Evolutionary conservation across 2,329 filamentous ascomycete species (phyloP).

Genomic region (Stylonectria norvegica): DNA sequence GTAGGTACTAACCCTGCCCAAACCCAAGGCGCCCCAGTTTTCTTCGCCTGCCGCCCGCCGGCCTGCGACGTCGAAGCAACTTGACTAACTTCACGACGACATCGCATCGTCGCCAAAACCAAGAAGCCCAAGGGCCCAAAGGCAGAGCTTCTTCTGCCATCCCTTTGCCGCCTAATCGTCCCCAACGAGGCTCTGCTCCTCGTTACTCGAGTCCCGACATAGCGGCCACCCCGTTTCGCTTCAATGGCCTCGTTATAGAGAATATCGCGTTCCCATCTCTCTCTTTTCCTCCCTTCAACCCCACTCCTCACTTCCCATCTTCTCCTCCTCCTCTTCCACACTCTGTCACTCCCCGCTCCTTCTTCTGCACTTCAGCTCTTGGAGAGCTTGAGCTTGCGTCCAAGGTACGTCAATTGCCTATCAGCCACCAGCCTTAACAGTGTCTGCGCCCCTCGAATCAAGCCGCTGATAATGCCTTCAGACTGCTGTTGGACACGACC

Average conservation of each 20-base stretch:
- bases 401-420: slow-evolving; percentile 1
- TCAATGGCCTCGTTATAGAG: slow-evolving; percentile 38
- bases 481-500: not conserved
- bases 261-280: slow-evolving; percentile 22
- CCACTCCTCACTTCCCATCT: slow-evolving; percentile 6
- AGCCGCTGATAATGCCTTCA: too few species aligned
- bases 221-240: slow-evolving; percentile 10
- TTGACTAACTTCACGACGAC: not conserved
- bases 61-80: not conserved
- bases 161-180: not conserved
- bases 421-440: too few species aligned
- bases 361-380: too few species aligned
- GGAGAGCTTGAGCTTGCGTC: not conserved
- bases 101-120: too few species aligned
- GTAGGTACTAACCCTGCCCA: too few species aligned
- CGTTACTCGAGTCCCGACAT: slow-evolving; percentile 5
- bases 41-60: not conserved
- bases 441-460: slow-evolving; percentile 1
- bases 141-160: not conserved
- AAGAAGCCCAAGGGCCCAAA: too few species aligned
- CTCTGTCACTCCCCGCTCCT: not conserved
- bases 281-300: slow-evolving; percentile 8
- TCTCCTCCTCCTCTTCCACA: slow-evolving; percentile 9
- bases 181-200: slow-evolving; percentile 7
- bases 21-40: not conserved